Base-by-base conservation (phyloP, 805 yeast species). In the Saccharomycodes ludwigii region DNA sequence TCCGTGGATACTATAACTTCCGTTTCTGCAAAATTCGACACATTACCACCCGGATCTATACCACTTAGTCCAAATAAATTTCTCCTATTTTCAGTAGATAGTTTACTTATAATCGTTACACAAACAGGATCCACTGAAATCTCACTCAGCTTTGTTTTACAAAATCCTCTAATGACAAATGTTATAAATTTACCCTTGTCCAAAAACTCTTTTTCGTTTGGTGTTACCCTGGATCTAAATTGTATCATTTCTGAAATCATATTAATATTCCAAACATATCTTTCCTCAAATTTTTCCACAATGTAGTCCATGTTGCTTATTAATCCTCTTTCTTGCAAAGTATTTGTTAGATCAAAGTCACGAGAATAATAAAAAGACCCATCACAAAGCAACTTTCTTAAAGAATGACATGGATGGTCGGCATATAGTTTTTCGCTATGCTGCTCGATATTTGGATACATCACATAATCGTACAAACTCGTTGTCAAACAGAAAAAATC, bases 301-400 rank as follows among this genome's bases (percentile, higher is more conserved):
- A 58, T 56, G 40, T 54, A 55, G 33, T 59, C 60, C 33, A 56
- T 41, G 19, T 48, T 44, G 7, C 54, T 47, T 14, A 56, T 46
- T 5, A 73, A 52, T 7, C 82, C 83, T 50, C 91, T 61, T 36
- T 69, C 72, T 54, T 88, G 96, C 29, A 86, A 56, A 4, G 71
- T 64, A 27, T 80, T 77, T 0, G 97, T 88, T 37, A 91, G 58
- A 50, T 91, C 98, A 50, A 84, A 88, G 52, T 82, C 86, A 18
- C 82, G 74, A 17, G 95, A 81, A 56, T 75, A 91, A 55, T 82
- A 86, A 50, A 88, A 91, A 1, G 86, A 73, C 3, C 96, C 96
- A 48, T 77, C 80, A 20, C 74, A 62, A 30, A 88, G 62, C 25
- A 88, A 61, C 50, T 80, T 85, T 38, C 76, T 69, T 24, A 86